Base-by-base conservation (phyloP, 371 early-diverging fungal genomes). In the Smittium culicis region DNA sequence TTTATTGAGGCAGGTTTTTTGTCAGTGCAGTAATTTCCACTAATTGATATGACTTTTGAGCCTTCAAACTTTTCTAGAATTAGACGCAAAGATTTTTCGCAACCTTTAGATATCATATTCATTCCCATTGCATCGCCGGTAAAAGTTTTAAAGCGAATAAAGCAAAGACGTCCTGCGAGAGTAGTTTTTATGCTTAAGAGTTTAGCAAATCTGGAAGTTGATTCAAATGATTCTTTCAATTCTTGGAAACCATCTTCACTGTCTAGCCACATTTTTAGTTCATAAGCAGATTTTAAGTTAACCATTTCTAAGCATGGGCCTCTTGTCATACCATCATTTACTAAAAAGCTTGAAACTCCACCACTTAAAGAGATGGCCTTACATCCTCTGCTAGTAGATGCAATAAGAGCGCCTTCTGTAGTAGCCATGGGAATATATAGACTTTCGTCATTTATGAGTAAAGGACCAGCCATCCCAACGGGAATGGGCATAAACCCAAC, bases 41-140 rank as follows among this genome's bases (percentile, higher is more conserved):
- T 86, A 61, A 97, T 74, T 0, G 92, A 85, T 28, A 96, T 79
- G 57, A 96, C 82, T 68, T 83, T 80, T 87, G 91, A 89, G 35
- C 81, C 82, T 2, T 87, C 86, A 78, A 87, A 94, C 27, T 74
- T 69, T 30, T 82, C 79, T 20, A 72, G 64, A 30, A 93, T 78
- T 0, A 80, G 75, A n/a, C 77, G 74, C 66, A 91, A 73, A 0
- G 91, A 84, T 70, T 85, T 83, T 78, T 94, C 92, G 69, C 89
- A 89, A 33, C 96, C 96, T 76, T 97, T 97, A 29, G 96, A 94
- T 59, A 96, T 94, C 98, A 97, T 97, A 79, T 97, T 97, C 98
- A 97, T 97, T 31, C 98, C 98, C 98, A 97, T 97, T 5, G 98
- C 98, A 78, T 97, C 98, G 62, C 98, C 98, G 1, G 98, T 96